Base-by-base conservation (phyloP, 2,329 filamentous ascomycete species). In the Penicillium corylophilum region DNA sequence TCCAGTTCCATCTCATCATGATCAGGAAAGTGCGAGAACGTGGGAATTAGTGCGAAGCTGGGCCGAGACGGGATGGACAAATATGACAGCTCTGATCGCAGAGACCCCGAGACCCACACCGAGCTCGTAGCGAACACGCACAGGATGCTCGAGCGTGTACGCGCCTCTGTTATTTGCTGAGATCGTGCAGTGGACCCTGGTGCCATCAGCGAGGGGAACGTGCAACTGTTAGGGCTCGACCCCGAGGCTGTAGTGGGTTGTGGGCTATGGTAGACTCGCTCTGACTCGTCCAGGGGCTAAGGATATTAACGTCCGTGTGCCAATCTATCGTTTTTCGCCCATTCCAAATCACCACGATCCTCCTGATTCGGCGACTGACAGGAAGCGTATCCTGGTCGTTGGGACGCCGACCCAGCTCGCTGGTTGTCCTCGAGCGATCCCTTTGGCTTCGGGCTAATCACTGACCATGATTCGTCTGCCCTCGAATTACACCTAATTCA, bases 71-170 rank as follows among this genome's bases (percentile, higher is more conserved):
- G 48, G 46, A 55, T 26, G 39, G 43, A 38, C 44, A 61, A 65
- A 67, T 65, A 64, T 67, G 66, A 68, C 64, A 68, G 65, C 64
- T 67, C 66, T 48, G 51, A 65, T 64, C 54, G 47, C 35, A 49
- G 18, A 38, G 10, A 35, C 20, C 24, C 49, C 38, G 43, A 33
- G 51, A 53, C 53, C 54, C 60, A 63, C 55, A 23, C 22, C 29
- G 15, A 20, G 47, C 18, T 28, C 12, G 46, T 42, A 48, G 43
- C 35, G 31, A 44, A 35, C 38, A 44, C 35, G 49, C 36, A 41
- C 43, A 40, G 39, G 39, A 41, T 41, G 16, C 35, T 13, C 4
- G 15, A n/a, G 29, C 18, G 35, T 20, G 35, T 22, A 18, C 35
- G 18, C 35, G 16, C 18, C 9, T 38, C 33, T 16, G 20, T 36